phyloP scores from a whole-genome alignment of 2,329 filamentous ascomycete species.

The Sclerotinia nivalis region DNA sequence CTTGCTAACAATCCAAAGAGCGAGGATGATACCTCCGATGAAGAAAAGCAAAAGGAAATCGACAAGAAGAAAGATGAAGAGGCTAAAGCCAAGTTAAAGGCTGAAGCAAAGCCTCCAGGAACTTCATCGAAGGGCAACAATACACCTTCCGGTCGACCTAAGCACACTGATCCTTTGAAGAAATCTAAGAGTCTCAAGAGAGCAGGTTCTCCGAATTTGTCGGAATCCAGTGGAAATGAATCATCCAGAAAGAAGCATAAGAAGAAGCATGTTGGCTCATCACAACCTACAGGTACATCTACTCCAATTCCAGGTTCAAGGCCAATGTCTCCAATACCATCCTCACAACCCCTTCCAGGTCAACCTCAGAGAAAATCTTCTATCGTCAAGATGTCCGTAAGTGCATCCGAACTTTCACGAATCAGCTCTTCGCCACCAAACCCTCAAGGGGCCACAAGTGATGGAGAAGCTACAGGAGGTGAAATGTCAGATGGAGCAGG shows the following conservation, averaged over 20 bases:
- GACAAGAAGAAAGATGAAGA: constrained; percentile 62
- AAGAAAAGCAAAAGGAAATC: constrained; percentile 63
- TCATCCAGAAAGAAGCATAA: constrained; percentile 78
- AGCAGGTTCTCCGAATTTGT: constrained; percentile 80
- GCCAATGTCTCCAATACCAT: constrained; percentile 35
- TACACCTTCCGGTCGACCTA: constrained; percentile 61
- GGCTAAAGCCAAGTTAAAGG: constrained; percentile 56
- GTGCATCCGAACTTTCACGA: constrained; percentile 38
- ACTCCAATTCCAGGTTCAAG: constrained; percentile 53
- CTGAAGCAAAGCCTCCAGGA: constrained; percentile 50
- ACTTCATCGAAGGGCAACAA: constrained; percentile 69
- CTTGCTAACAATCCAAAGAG: constrained; percentile 45
- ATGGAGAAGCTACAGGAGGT: constrained; percentile 70
- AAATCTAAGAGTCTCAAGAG: constrained; percentile 67
- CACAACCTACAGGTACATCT: constrained; percentile 54
- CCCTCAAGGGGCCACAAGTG: constrained; percentile 57
- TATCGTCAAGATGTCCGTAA: constrained; percentile 36
- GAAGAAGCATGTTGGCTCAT: constrained; percentile 60
- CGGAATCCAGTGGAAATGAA: constrained; percentile 87
- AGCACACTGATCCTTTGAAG: constrained; percentile 53
- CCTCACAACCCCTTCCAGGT: constrained; percentile 29
- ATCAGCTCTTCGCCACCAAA: constrained; percentile 36
- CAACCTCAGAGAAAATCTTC: constrained; percentile 38
- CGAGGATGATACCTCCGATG: constrained; percentile 52
- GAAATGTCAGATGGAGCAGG: constrained; percentile 60